phyloP scores from a whole-genome alignment of 495 filamentous ascomycete genomes.

The Talaromyces wortmannii region DNA sequence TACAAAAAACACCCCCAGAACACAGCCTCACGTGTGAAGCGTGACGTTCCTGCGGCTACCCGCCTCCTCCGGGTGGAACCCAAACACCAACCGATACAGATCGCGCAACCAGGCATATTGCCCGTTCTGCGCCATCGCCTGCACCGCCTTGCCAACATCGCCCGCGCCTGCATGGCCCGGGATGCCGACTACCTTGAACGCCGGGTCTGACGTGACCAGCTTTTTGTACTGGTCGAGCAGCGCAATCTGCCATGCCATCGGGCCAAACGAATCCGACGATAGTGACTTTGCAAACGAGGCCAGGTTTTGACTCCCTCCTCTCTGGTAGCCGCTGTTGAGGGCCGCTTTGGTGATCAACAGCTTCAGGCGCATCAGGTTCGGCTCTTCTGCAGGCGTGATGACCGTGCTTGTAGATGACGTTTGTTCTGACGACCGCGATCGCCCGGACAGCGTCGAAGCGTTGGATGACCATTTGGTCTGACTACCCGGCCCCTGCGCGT shows the following conservation, averaged over 20 bases:
- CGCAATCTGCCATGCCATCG: slow-evolving; percentile 57
- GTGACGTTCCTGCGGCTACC: slow-evolving; percentile 44
- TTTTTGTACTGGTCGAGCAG: slow-evolving; percentile 73
- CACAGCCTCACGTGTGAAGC: slow-evolving; percentile 29
- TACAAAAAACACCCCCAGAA: neutral
- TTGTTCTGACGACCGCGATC: slow-evolving; percentile 61
- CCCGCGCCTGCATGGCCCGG: slow-evolving; percentile 52
- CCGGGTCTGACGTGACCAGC: slow-evolving; percentile 61
- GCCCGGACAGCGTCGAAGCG: slow-evolving; percentile 62
- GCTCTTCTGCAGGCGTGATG: slow-evolving; percentile 59
- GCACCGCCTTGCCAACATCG: slow-evolving; percentile 70
- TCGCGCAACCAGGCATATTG: slow-evolving; percentile 71
- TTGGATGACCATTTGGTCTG: slow-evolving; percentile 65
- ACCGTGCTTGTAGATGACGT: slow-evolving; percentile 71
- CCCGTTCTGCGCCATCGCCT: slow-evolving; percentile 61
- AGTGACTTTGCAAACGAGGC: slow-evolving; percentile 69
- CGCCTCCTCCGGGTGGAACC: slow-evolving; percentile 71
- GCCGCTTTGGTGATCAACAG: slow-evolving; percentile 75
- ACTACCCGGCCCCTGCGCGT: slow-evolving; percentile 31
- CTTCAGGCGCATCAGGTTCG: slow-evolving; percentile 66
- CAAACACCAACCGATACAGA: slow-evolving; percentile 78
- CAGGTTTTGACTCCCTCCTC: slow-evolving; percentile 38
- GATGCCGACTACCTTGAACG: slow-evolving; percentile 52
- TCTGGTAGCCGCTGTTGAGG: slow-evolving; percentile 66
- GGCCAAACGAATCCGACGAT: slow-evolving; percentile 70